These are phyloP conservation scores for Rhodotorula sp. DNA, from an alignment of 1,284 basidiomycete species.

Conservation along the genomic window DNA sequence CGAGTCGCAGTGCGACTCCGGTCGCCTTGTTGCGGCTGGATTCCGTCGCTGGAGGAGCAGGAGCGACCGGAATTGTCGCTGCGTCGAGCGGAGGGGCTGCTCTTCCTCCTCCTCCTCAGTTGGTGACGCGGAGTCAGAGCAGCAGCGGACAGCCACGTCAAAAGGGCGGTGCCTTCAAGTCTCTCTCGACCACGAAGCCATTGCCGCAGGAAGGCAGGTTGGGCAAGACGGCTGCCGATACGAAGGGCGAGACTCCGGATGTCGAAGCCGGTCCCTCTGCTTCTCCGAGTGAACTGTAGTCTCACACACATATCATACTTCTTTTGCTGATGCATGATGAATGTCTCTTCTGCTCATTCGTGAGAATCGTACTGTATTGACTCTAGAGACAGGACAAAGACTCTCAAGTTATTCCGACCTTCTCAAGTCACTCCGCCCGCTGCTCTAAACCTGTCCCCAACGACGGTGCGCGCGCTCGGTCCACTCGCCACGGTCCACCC, in stretches of 20 bases:
- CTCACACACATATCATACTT: background rate
- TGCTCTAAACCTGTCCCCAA: too few species aligned
- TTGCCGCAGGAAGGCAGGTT: background rate
- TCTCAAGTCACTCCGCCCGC: too few species aligned
- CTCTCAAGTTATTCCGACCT: too few species aligned
- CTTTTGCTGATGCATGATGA: background rate
- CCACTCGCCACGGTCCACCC: too few species aligned
- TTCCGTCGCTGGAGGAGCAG: background rate
- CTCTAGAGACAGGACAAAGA: too few species aligned
- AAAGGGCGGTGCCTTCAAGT: background rate
- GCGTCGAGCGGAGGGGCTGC: background rate
- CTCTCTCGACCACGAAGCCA: background rate
- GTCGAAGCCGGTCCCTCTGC: background rate
- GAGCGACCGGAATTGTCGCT: background rate
- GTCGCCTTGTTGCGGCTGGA: background rate
- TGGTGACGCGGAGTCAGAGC: background rate
- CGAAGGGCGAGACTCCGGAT: background rate
- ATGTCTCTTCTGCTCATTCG: too few species aligned
- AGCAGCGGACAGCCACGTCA: background rate
- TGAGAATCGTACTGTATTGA: too few species aligned
- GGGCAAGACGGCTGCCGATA: background rate
- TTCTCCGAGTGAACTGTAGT: background rate
- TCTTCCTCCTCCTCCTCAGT: background rate
- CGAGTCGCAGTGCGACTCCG: background rate
- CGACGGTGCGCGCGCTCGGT: too few species aligned